Evolutionary conservation across 768 basidiomycete genomes (phyloP).

Genomic region (Hypholoma sublateritium): DNA sequence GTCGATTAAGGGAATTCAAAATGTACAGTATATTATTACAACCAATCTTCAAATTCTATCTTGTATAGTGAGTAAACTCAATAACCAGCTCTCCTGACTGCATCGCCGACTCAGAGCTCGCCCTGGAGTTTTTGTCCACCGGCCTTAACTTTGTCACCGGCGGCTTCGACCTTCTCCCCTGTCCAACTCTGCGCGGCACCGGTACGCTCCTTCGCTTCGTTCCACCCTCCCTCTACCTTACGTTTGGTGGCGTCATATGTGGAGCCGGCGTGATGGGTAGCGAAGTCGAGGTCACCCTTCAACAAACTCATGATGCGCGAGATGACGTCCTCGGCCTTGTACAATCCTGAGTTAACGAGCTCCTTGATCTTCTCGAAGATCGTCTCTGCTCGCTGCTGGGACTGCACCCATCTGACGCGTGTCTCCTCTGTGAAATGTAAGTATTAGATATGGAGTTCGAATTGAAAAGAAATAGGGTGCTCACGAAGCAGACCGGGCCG

Average conservation of each 20-base stretch:
- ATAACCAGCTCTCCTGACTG: too few species aligned
- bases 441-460: not conserved
- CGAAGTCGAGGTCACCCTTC: slow-evolving; percentile 1
- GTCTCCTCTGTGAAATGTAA: slow-evolving; percentile 61
- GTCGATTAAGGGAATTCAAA: too few species aligned
- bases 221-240: not conserved
- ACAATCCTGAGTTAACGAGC: slow-evolving; percentile 64
- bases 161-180: not conserved
- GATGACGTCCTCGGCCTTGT: slow-evolving; percentile 78
- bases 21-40: not conserved
- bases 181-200: not conserved
- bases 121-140: not conserved
- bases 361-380: slow-evolving; percentile 64
- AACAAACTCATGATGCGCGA: slow-evolving; percentile 44
- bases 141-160: not conserved
- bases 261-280: slow-evolving; percentile 27
- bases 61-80: too few species aligned
- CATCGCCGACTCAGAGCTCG: not conserved
- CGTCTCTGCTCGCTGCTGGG: slow-evolving; percentile 53
- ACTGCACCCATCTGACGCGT: slow-evolving; percentile 78
- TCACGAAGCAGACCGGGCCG: slow-evolving; percentile 81
- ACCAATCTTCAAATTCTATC: not conserved
- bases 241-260: slow-evolving; percentile 11
- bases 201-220: not conserved
- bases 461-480: slow-evolving; percentile 18